Evolutionary conservation across 2,329 filamentous ascomycete species (phyloP).

Genomic region (Colletotrichum sublineola): DNA sequence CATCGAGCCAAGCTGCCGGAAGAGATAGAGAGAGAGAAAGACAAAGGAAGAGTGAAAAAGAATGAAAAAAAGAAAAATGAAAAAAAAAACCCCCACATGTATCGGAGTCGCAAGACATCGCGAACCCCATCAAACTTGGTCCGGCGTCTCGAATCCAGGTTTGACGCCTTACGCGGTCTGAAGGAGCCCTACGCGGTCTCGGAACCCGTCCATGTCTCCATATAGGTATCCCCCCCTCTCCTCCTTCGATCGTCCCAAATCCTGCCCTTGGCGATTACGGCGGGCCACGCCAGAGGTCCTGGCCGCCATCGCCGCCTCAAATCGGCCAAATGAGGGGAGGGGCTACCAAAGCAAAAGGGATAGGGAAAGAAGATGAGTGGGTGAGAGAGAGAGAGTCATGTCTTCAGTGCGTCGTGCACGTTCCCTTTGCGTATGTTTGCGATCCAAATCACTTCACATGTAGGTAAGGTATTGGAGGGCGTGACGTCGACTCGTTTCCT

Average conservation of each 20-base stretch:
- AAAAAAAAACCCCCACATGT: neutral
- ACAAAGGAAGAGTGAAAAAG: no score
- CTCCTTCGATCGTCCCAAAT: slow-evolving; percentile 60
- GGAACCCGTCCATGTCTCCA: slow-evolving; percentile 45
- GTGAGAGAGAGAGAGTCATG: slow-evolving; percentile 16
- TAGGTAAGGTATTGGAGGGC: neutral
- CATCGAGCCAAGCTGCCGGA: neutral
- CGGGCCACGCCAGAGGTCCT: slow-evolving; percentile 26
- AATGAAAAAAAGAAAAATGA: no score
- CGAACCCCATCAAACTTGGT: neutral
- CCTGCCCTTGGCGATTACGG: slow-evolving; percentile 45
- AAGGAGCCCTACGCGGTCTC: neutral
- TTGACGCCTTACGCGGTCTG: slow-evolving; percentile 20
- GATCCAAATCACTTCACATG: slow-evolving; percentile 1
- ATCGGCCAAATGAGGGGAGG: no score
- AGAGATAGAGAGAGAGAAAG: neutral
- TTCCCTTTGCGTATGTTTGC: neutral
- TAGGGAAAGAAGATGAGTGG: neutral
- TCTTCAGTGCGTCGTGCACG: slow-evolving; percentile 7
- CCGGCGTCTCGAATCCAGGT: slow-evolving; percentile 8
- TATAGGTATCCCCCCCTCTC: slow-evolving; percentile 55
- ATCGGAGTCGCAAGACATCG: slow-evolving; percentile 13
- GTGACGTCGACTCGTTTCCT: neutral
- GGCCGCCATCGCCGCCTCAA: neutral
- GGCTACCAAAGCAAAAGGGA: neutral